Percentiles rank a stretch among this genome's conserved stretches.
Conservation (phyloP, 345 rosid genomes). For the Eucalyptus curtisii region DNA sequence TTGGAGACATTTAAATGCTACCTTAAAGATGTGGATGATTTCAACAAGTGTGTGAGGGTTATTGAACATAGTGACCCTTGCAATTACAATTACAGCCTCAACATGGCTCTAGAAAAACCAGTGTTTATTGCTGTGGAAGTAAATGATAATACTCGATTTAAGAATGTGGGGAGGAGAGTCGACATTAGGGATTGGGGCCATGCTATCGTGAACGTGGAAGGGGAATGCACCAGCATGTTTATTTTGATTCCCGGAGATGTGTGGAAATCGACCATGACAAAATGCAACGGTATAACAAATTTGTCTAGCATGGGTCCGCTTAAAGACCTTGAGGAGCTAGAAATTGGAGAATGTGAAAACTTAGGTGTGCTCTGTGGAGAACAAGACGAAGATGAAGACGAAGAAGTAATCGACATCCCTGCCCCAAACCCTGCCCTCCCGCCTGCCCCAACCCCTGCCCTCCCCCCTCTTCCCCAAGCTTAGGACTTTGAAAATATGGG, state of each 20-base stretch:
- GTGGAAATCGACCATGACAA: accelerated
- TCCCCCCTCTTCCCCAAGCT: accelerated
- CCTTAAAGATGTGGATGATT: not conserved
- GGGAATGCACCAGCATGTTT: accelerated
- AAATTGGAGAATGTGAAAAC: accelerated
- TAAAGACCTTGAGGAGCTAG: too few relatives aligned
- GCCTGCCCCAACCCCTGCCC: too few relatives aligned
- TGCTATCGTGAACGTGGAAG: too few relatives aligned
- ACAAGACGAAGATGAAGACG: too few relatives aligned
- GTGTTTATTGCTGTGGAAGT: not conserved
- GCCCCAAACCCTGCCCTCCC: accelerated
- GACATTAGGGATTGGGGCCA: accelerated
- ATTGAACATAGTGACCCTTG: not conserved
- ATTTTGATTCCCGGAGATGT: accelerated
- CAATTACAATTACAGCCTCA: accelerated
- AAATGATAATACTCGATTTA: accelerated
- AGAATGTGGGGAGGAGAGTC: accelerated
- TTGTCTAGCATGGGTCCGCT: accelerated
- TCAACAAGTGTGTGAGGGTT: not conserved
- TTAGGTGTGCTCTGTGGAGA: too few relatives aligned
- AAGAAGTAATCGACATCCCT: too few relatives aligned
- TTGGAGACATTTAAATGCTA: accelerated
- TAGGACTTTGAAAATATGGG: accelerated
- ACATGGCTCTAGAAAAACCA: accelerated
- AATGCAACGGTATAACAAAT: accelerated